Base-by-base conservation (phyloP, 1,284 basidiomycete genomes). In the Trichosporon faecale region DNA sequence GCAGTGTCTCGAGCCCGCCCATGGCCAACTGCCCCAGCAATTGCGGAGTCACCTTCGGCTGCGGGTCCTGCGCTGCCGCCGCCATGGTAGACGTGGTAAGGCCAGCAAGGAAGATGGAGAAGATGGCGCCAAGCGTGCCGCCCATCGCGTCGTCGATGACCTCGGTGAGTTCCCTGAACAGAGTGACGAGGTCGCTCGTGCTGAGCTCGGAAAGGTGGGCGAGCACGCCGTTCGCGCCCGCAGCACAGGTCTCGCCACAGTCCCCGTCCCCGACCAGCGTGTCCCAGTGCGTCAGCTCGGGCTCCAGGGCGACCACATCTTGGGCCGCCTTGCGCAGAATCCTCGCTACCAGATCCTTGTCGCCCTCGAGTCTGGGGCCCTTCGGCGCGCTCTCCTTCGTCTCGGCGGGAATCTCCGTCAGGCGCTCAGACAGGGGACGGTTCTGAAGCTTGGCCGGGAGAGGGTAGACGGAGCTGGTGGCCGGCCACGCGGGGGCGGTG, bases 231-330 rank as follows among this genome's bases (percentile, higher is more conserved):
- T 78, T 76, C 16, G 79, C 82, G 27, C 82, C 80, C 12, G 76
- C 74, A 14, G 77, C 80, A 67, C 79, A 81, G 8, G 82, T 83
- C 72, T 83, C 82, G 35, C 82, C 82, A 65, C 82, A 83, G 70
- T 83, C 82, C 9, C 82, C 82, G 72, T 83, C 82, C 29, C 82
- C 82, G 33, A 76, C 75, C 37, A 76, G 73, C 5, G 85, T 86
- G 75, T 86, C 85, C 80, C 84, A 85, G 71, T 80, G 76, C 8
- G 85, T 86, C 44, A 86, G 74, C 60, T 82, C 78, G 0, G 85
- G 85, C 76, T 86, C 85, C 21, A 80, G 74, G 1, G 76, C 76
- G n/a, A 82, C 74, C 1, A 79, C 78, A 68, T 79, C 77, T 44
- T 78, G 75, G 1, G 77, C 72, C 1, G 79, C 79, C 0, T 66